Conservation (phyloP, 176 grass and related monocot species). For the Luzula sylvatica region DNA sequence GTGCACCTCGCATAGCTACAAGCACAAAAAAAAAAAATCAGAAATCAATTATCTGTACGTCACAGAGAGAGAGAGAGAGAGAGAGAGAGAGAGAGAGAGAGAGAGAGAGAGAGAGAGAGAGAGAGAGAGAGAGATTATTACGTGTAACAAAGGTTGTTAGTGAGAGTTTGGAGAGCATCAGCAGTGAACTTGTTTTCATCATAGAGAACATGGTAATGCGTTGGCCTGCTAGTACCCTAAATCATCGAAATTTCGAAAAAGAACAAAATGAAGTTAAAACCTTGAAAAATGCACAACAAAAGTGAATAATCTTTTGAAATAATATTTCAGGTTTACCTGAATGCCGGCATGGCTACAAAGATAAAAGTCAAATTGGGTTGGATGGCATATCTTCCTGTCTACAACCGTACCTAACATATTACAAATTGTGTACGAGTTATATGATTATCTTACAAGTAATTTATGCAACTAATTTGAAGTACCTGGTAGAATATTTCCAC, state of each 20-base stretch:
- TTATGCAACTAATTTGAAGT: neutral
- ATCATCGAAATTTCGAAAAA: neutral
- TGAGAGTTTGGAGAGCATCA: slow-evolving; percentile 49
- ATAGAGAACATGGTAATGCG: slow-evolving; percentile 67
- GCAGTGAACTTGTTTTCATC: slow-evolving; percentile 68
- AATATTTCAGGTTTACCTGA: slow-evolving; percentile 29
- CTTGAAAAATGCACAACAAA: neutral
- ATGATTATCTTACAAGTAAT: neutral
- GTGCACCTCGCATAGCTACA: slow-evolving; percentile 65
- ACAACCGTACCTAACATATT: slow-evolving; percentile 51
- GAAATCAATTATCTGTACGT: neutral
- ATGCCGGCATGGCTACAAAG: slow-evolving; percentile 92
- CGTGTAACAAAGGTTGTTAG: slow-evolving; percentile 72
- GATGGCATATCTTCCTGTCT: slow-evolving; percentile 75
- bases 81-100: neutral
- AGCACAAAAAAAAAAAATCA: neutral
- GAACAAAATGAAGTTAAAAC: neutral
- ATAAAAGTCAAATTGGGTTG: slow-evolving; percentile 81
- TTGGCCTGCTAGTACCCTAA: slow-evolving; percentile 56
- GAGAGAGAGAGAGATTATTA: too few relatives aligned
- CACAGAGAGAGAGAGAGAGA: neutral
- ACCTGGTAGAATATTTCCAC: slow-evolving; percentile 55
- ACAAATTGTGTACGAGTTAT: neutral
- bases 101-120: neutral
- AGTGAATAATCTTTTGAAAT: neutral